Base-by-base conservation (phyloP, 768 basidiomycete species). In the Russula sp. region DNA sequence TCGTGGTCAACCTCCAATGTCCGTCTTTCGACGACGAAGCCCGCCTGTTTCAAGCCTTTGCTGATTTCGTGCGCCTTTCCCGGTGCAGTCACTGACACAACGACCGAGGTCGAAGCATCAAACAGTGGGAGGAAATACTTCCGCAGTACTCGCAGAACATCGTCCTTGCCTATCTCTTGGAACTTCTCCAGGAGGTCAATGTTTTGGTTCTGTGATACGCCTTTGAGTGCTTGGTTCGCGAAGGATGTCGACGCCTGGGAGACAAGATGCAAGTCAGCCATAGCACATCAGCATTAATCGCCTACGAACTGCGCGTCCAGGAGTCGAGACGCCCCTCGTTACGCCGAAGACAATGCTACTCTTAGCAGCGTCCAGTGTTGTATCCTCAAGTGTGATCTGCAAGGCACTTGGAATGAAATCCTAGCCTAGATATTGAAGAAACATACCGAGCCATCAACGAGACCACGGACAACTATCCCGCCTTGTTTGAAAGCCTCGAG, bases 151-250 rank as follows among this genome's bases (percentile, higher is more conserved):
- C 71, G 74, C 16, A 93, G 71, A 55, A 98, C 86, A 63, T 97
- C 86, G 6, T 83, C 82, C 69, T 86, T 86, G 18, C 86, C 88
- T 60, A 98, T 82, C n/a, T 75, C 74, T 78, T 93, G 87, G 69
- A 85, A 88, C 69, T 85, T 83, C 66, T 86, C 82, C 48, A 96
- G 78, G n/a, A 93, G 79, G 56, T 87, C 81, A 29, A 89, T 77
- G 67, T 88, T 86, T 69, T 88, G 78, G 63, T 85, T 82, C 69
- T 87, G 85, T 6, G 86, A 75, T 10, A 98, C 82, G 36, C 86
- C 88, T 70, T 90, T 91, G n/a, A 99, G 78, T 0, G 87, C 90
- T 76, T 97, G 92, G 74, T 98, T 95, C 35, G 81, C 77, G 74
- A 97, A 98, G 0, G 93, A 96, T 29, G 82, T 79, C 42, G 82